phyloP scores from a whole-genome alignment of 2,329 filamentous ascomycete genomes.

The Moelleriella libera region DNA sequence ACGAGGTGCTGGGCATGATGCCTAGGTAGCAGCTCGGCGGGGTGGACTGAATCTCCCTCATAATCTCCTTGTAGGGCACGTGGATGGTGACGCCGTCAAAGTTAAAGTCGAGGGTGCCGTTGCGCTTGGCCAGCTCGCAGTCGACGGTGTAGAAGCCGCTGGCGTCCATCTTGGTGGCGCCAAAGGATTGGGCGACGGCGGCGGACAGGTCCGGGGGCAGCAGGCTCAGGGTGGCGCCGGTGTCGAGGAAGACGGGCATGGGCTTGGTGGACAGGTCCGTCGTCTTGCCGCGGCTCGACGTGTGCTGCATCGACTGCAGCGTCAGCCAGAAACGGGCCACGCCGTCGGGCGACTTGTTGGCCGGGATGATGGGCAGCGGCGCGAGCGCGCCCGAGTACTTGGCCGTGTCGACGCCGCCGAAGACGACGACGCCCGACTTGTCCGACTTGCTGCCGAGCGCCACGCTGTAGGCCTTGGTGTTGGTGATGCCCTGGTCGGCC shows the following conservation, averaged over 20 bases:
- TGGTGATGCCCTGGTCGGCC: slow-evolving; percentile 35
- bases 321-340: slow-evolving; percentile 38
- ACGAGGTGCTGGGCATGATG: slow-evolving; percentile 29
- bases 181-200: slow-evolving; percentile 35
- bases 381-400: slow-evolving; percentile 48
- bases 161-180: slow-evolving; percentile 19
- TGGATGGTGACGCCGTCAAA: slow-evolving; percentile 32
- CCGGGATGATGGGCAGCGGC: slow-evolving; percentile 46
- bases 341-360: slow-evolving; percentile 37
- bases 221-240: slow-evolving; percentile 54
- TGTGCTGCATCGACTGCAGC: slow-evolving; percentile 29
- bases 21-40: slow-evolving; percentile 32
- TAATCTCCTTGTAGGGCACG: slow-evolving; percentile 35
- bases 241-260: slow-evolving; percentile 53
- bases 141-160: slow-evolving; percentile 32
- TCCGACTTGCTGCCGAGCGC: slow-evolving; percentile 49
- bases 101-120: slow-evolving; percentile 32
- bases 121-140: slow-evolving; percentile 24
- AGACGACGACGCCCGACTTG: slow-evolving; percentile 48
- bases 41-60: slow-evolving; percentile 12
- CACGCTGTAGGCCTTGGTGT: slow-evolving; percentile 49
- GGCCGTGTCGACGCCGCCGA: slow-evolving; percentile 51
- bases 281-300: slow-evolving; percentile 16
- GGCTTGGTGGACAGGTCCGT: slow-evolving; percentile 19
- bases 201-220: slow-evolving; percentile 42